Evolutionary conservation across 2,329 filamentous ascomycete genomes (phyloP).

Genomic region (Aureobasidium sp.): DNA sequence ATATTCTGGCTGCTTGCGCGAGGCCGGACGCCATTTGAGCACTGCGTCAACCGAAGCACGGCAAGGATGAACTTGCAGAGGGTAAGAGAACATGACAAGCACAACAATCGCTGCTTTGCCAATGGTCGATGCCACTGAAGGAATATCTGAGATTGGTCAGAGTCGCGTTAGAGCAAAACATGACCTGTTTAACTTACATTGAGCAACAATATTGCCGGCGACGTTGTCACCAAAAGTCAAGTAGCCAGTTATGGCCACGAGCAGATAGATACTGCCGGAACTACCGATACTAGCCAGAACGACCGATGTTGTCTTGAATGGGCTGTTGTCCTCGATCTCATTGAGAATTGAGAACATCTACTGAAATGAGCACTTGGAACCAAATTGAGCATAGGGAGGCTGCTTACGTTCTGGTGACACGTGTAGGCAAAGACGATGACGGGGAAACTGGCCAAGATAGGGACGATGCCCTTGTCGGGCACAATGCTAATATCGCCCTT

Average conservation of each 20-base stretch:
- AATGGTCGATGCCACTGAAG: constrained; percentile 78
- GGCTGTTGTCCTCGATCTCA: constrained; percentile 81
- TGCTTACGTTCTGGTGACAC: constrained; percentile 86
- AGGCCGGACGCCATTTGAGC: constrained; percentile 74
- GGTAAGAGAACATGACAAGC: constrained; percentile 93
- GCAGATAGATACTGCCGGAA: constrained; percentile 77
- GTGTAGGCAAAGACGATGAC: constrained; percentile 99
- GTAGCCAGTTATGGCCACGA: constrained; percentile 93
- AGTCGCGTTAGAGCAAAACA: neutral
- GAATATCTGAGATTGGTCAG: constrained; percentile 46
- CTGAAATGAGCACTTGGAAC: constrained; percentile 14
- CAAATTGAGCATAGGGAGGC: neutral
- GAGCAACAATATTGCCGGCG: constrained; percentile 84
- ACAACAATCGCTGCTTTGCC: constrained; percentile 93
- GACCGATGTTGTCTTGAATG: constrained; percentile 69
- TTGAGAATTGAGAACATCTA: constrained; percentile 99
- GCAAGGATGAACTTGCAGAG: constrained; percentile 91
- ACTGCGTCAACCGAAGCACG: constrained; percentile 92
- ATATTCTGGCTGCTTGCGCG: constrained; percentile 23
- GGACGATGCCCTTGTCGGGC: constrained; percentile 69
- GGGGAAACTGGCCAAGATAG: constrained; percentile 77
- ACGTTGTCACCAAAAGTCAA: constrained; percentile 89
- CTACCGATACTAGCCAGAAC: constrained; percentile 79
- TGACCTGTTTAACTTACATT: constrained; percentile 55
- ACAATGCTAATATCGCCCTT: constrained; percentile 70